Base-by-base conservation (phyloP, 768 basidiomycete species). In the Psilocybe azurescens region DNA sequence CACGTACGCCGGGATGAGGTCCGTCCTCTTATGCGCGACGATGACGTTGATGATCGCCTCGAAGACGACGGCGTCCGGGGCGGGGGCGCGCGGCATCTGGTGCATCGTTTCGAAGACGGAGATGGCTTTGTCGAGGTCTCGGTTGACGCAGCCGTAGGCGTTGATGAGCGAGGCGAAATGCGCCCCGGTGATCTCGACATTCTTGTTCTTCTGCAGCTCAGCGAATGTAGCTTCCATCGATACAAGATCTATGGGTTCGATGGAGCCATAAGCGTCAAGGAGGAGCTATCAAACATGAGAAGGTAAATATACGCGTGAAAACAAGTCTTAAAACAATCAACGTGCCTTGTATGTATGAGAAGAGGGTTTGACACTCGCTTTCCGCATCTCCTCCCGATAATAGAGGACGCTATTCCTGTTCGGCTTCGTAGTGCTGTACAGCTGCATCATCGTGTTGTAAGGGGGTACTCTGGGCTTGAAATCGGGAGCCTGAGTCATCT, bases 371-470 rank as follows among this genome's bases (percentile, higher is more conserved):
- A 99, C 87, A 0, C 80, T 75, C 3, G 83, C 88, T 30, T 74
- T 71, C 38, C 78, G 73, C 74, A 99, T 80, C 69, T 85, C 80
- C 52, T 90, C 72, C 73, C 91, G 91, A 73, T 89, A 99, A 67
- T 84, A 80, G 29, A 98, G 75, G 16, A 90, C 92, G 51, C 88
- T 84, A 29, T 83, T 83, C 56, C 95, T 86, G 64, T 93, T 89
- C 1, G 95, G 97, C 73, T 91, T 93, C n/a, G 91, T 95, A 58
- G 89, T 87, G 53, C 91, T 89, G 77, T 94, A 95, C 68, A 97
- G 81, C 74, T 99, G 97, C 86, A 99, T 98, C 95, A 99, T 97
- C 36, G 91, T 95, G 78, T 99, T 99, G 83, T 89, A 99, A 0
- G 97, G 97, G 18, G 97, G 97, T 1, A 97, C 89, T 6, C 95